Base-by-base conservation (phyloP, 768 basidiomycete species). In the Kwoniella dendrophila region DNA sequence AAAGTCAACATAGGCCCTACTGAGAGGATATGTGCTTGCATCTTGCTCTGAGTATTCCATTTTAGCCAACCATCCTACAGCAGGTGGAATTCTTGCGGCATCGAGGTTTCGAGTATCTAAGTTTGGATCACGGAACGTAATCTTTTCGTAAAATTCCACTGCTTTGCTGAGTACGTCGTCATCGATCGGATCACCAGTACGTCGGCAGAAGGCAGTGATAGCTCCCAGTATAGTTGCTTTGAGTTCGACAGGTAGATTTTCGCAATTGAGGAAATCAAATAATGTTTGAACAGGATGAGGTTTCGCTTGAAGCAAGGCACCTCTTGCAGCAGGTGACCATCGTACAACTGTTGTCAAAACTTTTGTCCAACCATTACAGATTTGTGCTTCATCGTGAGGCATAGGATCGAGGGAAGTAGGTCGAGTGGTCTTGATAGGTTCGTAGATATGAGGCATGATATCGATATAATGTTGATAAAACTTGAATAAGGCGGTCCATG, bases 1-100 rank as follows among this genome's bases (percentile, higher is more conserved):
- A 45, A 97, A 84, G 59, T 85, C 84, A 52, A 97, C 80, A 81
- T 97, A 95, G 0, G 94, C 88, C 22, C 90, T 87, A 0, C 94
- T 95, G 7, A 90, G 85, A 0, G 94, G 92, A 78, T 95, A 98
- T 58, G 88, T 72, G 76, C 85, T 85, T 73, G 88, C 85, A 3
- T 84, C 82, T 14, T 89, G 82, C 78, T 98, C 95, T 54, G 93
- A 86, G 67, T 92, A 88, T 67, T 93, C 92, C 65, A 97, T 80
- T 75, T 95, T 92, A 4, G 89, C 84, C 66, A 94, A 57, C 74
- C 74, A 76, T 26, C 74, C 74, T 7, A 72, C 64, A 1, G 71
- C 64, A 5, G 66, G 44, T 2, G 70, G 71, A 10, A 72, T 49
- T 27, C 56, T 63, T 10, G 59, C 29, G 11, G 34, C 29, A n/a